Evolutionary conservation across 257 asterid genomes (phyloP), one percentile per base, ranked within the genome.

Genomic region (Fraxinus cuspidata): DNA sequence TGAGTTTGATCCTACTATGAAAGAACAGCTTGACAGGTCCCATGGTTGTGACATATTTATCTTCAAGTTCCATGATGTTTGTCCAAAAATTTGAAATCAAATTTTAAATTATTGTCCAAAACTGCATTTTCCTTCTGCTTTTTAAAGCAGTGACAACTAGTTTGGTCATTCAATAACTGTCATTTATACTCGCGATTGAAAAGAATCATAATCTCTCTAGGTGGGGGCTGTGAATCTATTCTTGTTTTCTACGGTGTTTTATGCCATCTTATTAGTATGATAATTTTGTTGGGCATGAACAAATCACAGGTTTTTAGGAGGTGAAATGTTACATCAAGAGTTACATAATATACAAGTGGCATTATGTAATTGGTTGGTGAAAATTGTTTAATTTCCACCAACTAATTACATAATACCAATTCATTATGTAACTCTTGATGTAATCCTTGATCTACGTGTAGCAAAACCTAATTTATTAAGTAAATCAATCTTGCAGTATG

Each of bases 1-100:
- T 70, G 98, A 84, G 67, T 87, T 94, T 81, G 98, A 94, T 78
- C 99, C 97, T 77, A 97, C 89, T 68, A 78, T 89, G 89, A 90
- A 90, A 87, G 98, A 93, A 85, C 66, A 90, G 84, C 90, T 93
- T 70, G 99, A 93, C 83, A 89, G 96, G 99, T 90, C 83, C 77
- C 79, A 80, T 80, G 86, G 70, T 77, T 18, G 60, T 49, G n/a
- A 16, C 60, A 49, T 49, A 18, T 18, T 49, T 49, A 16, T 49
- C 70, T 67, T 77, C 73, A 34, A 51, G 74, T 81, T 58, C 67
- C 58, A 74, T 78, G 60, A 49, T 71, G 68, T 74, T 44, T 77
- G 37, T 49, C 76, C 73, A 1, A 3, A 21, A 7, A 49, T 49
- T 49, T 49, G 58, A 15, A 3, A 18, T 0, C 60, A 49, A 49